Conservation (phyloP, 768 basidiomycete genomes). For the Melanogaster broomeanus region DNA sequence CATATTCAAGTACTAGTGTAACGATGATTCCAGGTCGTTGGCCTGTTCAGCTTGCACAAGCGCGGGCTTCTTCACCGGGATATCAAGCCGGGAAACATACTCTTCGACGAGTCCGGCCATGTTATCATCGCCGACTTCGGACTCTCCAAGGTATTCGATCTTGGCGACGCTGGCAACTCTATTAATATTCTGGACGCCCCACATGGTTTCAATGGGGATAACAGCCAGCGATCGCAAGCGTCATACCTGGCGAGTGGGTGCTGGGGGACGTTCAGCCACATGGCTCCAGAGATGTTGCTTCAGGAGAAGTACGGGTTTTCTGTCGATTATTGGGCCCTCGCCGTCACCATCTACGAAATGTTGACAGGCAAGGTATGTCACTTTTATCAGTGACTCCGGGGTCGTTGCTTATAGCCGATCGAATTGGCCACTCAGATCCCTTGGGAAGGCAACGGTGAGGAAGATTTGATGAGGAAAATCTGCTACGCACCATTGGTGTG, state of each 20-base stretch:
- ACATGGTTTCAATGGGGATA: not conserved
- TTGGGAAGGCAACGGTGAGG: not conserved
- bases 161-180: not conserved
- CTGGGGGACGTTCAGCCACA: constrained; percentile 9
- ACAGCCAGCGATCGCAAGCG: not conserved
- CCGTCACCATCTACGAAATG: constrained; percentile 12
- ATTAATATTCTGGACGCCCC: constrained; percentile 4
- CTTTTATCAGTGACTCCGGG: not conserved
- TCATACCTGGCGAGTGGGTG: constrained; percentile 1
- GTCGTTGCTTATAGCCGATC: not conserved
- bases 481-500: not conserved
- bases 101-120: constrained; percentile 50
- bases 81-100: constrained; percentile 67
- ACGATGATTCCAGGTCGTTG: constrained; percentile 23
- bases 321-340: constrained; percentile 14
- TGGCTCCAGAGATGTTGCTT: constrained; percentile 12
- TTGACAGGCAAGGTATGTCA: constrained; percentile 4
- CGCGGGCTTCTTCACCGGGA: constrained; percentile 70
- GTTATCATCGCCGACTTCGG: constrained; percentile 66
- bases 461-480: not conserved
- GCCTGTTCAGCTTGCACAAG: constrained; percentile 47
- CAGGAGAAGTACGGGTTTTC: constrained; percentile 4
- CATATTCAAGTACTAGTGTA: not conserved
- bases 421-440: not conserved
- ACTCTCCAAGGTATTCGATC: constrained; percentile 40